A percentile compares a stretch with the other conserved stretches of the same genome.
Evolutionary conservation across 2,329 filamentous ascomycete genomes (phyloP).

Genomic region (Sphaerulina vaccinii): DNA sequence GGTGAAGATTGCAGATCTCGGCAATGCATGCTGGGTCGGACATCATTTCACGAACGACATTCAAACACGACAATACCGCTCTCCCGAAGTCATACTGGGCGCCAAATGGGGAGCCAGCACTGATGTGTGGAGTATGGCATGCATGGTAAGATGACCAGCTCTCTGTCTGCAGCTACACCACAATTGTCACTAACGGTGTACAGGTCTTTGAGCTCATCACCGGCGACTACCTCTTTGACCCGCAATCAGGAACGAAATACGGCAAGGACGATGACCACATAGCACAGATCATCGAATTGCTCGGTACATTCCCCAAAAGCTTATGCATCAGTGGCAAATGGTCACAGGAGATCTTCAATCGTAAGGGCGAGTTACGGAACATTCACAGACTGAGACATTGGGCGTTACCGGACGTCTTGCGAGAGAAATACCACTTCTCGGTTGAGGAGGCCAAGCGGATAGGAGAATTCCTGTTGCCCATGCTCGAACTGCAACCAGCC

Average conservation of each 20-base stretch:
- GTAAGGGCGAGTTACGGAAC: conserved; percentile 94
- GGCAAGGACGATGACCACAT: conserved; percentile 99
- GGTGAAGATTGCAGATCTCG: conserved; percentile 97
- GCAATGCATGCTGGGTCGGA: conserved; percentile 97
- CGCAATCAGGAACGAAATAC: conserved; percentile 97
- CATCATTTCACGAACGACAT: conserved; percentile 99
- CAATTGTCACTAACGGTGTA: conserved; percentile 15
- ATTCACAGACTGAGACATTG: conserved; percentile 95
- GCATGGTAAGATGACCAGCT: conserved; percentile 68
- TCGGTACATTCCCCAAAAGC: conserved; percentile 89
- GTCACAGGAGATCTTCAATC: conserved; percentile 98
- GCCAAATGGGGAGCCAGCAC: conserved; percentile 99
- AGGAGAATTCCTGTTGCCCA: conserved; percentile 78
- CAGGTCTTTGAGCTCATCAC: conserved; percentile 97
- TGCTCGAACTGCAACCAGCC: conserved; percentile 86
- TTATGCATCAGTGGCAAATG: conserved; percentile 92
- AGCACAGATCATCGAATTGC: conserved; percentile 94
- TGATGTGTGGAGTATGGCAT: conserved; percentile 99
- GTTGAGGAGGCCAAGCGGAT: conserved; percentile 77
- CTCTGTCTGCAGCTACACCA: background rate
- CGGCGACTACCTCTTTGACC: conserved; percentile 96
- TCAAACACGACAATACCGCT: conserved; percentile 94
- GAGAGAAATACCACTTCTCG: conserved; percentile 95
- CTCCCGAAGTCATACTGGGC: conserved; percentile 93
- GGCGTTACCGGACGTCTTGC: conserved; percentile 87